Base-by-base conservation (phyloP, 192 early-diverging fungal genomes). In the Coemansia sp. region DNA sequence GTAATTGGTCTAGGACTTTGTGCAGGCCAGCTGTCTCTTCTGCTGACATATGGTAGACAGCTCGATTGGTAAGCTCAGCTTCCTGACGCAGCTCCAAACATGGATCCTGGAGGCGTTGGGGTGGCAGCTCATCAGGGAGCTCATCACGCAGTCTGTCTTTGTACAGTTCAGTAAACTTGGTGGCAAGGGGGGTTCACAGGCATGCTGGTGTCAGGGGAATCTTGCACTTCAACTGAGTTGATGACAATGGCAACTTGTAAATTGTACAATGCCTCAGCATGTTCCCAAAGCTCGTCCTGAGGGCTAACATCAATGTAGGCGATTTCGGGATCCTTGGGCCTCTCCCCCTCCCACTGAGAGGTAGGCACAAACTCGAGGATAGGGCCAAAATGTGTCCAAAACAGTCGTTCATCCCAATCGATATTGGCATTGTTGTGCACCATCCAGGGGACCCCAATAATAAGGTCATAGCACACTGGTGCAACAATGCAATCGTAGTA, bases 21-120 rank as follows among this genome's bases (percentile, higher is more conserved):
- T 16, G 39, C 61, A 40, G 36, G 2, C 36, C 36, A 16, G 12
- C 20, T 4, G 20, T 36, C 15, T 62, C 61, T 1, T 34, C 34
- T 38, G 61, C 34, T 15, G 36, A 62, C 61, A 62, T 62, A 5
- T 20, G 31, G n/a, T 40, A 62, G 34, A 62, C 61, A 18, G 61
- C 9, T 2, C 34, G 15, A 36, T 62, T 62, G 1, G 34, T 36
- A 0, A 62, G 33, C 61, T 62, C 34, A 3, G 61, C 61, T 13
- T 62, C 16, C 10, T 3, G 3, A 38, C 34, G 20, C 36, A 62
- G 34, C 61, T 40, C 39, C 2, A 62, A 3, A 5, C 1, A n/a
- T 3, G 34, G 61, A 36, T 43, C 41, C 15, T 43, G 41, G 15
- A 15, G 41, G 7, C 7, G 41, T 6, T 15, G 7, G 1, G 41